phyloP scores from a whole-genome alignment of 176 grass and related monocot genomes.

The Canna indica region DNA sequence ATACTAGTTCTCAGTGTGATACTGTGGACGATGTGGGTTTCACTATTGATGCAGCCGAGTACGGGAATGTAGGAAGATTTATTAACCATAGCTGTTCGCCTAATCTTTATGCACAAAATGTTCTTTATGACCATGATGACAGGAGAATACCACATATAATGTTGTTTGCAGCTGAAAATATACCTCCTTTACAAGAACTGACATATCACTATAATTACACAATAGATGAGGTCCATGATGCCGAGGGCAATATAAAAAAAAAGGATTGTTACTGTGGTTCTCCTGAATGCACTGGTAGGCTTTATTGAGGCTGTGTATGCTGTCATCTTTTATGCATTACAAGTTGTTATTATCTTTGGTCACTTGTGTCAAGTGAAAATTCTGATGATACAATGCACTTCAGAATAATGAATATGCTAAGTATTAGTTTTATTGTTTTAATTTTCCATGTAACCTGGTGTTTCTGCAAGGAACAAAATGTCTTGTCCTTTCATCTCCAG shows the following conservation, averaged over 20 bases:
- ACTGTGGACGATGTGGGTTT: slow-evolving; percentile 36
- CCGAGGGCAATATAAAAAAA: slow-evolving; percentile 30
- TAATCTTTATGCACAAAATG: slow-evolving; percentile 63
- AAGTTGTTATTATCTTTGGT: too few relatives aligned
- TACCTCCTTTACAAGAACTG: slow-evolving; percentile 69
- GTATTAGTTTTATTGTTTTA: too few relatives aligned
- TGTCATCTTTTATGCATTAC: too few relatives aligned
- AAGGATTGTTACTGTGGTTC: slow-evolving; percentile 52
- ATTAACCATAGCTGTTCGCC: slow-evolving; percentile 77
- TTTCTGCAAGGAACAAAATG: too few relatives aligned
- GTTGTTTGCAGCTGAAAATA: slow-evolving; percentile 67
- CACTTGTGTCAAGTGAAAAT: too few relatives aligned
- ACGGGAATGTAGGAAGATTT: slow-evolving; percentile 67
- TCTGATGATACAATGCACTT: too few relatives aligned
- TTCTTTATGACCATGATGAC: slow-evolving; percentile 69
- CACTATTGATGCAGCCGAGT: slow-evolving; percentile 51
- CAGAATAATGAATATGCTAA: too few relatives aligned
- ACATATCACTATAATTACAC: slow-evolving; percentile 63
- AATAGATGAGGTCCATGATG: slow-evolving; percentile 28
- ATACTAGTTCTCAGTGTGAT: slow-evolving; percentile 12
- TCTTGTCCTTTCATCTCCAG: too few relatives aligned
- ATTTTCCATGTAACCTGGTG: too few relatives aligned
- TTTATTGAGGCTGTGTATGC: slow-evolving; percentile 27
- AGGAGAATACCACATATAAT: slow-evolving; percentile 57
- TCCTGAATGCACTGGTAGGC: slow-evolving; percentile 30